These are phyloP conservation scores for Gentiana straminea DNA, from an alignment of 257 asterid species.

Conservation along the genomic window DNA sequence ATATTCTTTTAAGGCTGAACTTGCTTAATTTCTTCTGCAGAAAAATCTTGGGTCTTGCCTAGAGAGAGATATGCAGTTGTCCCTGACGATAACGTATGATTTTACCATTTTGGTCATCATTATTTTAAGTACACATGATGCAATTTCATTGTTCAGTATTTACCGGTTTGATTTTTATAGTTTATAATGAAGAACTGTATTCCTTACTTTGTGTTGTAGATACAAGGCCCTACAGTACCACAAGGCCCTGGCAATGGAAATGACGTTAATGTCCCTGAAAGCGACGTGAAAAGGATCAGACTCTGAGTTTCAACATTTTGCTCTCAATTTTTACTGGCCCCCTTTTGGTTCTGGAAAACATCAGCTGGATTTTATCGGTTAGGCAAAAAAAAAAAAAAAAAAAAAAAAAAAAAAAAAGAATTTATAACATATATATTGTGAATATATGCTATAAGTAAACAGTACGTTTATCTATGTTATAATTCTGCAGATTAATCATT, in stretches of 20 bases:
- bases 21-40: slow-evolving; percentile 26
- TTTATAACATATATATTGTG: too few species aligned
- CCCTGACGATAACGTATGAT: slow-evolving; percentile 71
- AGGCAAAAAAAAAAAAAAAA: not conserved
- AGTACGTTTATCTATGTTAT: too few species aligned
- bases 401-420: too few species aligned
- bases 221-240: slow-evolving; percentile 18
- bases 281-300: slow-evolving; percentile 59
- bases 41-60: slow-evolving; percentile 65
- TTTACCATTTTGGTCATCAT: not conserved
- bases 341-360: not conserved
- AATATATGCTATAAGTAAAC: too few species aligned
- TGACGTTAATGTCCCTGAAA: slow-evolving; percentile 70
- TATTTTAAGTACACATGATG: not conserved
- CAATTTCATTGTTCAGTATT: not conserved
- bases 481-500: too few species aligned
- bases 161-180: too few species aligned
- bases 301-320: slow-evolving; percentile 20
- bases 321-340: not conserved
- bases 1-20: not conserved
- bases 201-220: slow-evolving; percentile 20
- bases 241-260: slow-evolving; percentile 26
- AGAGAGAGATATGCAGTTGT: slow-evolving; percentile 94
- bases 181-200: not conserved
- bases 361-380: slow-evolving; percentile 1